Conservation (phyloP, 2,329 filamentous ascomycete species). For the Didymella pinodella region DNA sequence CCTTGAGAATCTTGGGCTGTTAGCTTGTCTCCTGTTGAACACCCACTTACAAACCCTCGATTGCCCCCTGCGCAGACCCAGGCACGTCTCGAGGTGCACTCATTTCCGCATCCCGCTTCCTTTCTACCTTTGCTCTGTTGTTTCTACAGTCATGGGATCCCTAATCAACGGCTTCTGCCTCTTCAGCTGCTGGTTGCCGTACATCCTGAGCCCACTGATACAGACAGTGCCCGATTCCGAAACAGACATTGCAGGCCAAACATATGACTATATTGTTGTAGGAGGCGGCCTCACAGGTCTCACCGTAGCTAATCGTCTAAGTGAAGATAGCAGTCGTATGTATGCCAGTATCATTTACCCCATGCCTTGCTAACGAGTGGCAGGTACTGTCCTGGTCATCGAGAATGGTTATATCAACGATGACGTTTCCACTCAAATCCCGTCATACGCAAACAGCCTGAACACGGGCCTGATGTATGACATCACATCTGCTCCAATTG, state of each 20-base stretch:
- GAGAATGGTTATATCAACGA: conserved; percentile 38
- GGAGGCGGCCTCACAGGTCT: conserved; percentile 44
- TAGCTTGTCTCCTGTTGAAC: conserved; percentile 1
- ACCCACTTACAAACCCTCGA: conserved; percentile 10
- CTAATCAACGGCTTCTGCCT: conserved; percentile 24
- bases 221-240: conserved; percentile 17
- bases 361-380: conserved; percentile 1
- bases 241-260: conserved; percentile 26
- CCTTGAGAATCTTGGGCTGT: neutral
- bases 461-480: conserved; percentile 36
- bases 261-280: conserved; percentile 45
- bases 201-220: conserved; percentile 3
- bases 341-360: neutral
- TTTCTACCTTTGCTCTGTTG: conserved; percentile 2
- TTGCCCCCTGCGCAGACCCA: neutral
- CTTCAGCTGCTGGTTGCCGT: conserved; percentile 30
- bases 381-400: conserved; percentile 40
- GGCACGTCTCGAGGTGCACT: conserved; percentile 11
- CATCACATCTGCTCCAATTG: conserved; percentile 35
- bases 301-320: conserved; percentile 42
- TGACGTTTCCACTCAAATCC: conserved; percentile 34
- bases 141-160: conserved; percentile 21
- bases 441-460: conserved; percentile 33
- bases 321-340: conserved; percentile 37
- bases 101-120: conserved; percentile 8